Evolutionary conservation across 768 basidiomycete genomes (phyloP).

Genomic region (Trametes gibbosa): DNA sequence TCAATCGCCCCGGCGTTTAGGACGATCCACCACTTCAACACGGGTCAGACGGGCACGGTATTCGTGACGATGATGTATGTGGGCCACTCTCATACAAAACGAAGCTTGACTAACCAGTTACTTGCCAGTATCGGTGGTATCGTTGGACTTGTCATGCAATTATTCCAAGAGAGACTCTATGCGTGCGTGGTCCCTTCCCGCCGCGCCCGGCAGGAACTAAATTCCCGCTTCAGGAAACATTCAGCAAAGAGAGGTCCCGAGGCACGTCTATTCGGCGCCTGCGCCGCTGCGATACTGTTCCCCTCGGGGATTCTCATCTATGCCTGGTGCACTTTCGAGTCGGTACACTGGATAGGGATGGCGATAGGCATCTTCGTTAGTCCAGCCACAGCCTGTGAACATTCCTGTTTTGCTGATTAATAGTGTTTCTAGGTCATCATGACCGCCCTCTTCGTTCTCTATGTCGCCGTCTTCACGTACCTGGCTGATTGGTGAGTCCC

Average conservation of each 20-base stretch:
- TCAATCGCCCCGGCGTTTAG: conserved; percentile 57
- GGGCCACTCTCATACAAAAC: not conserved
- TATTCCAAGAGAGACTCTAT: conserved; percentile 32
- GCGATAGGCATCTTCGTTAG: conserved; percentile 19
- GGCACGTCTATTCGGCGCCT: conserved; percentile 59
- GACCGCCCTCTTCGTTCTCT: conserved; percentile 39
- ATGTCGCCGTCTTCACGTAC: conserved; percentile 45
- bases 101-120: not conserved
- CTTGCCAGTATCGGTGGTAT: conserved; percentile 53
- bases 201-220: not conserved
- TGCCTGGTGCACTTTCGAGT: conserved; percentile 59
- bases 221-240: conserved; percentile 21
- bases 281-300: conserved; percentile 50
- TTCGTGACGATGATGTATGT: conserved; percentile 58
- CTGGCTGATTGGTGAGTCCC: conserved; percentile 49
- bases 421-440: conserved; percentile 35
- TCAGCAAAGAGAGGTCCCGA: conserved; percentile 41
- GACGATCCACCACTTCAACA: conserved; percentile 55
- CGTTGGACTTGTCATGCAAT: conserved; percentile 28
- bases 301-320: conserved; percentile 70
- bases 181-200: conserved; percentile 15
- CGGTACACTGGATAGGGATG: conserved; percentile 65
- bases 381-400: not conserved
- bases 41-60: conserved; percentile 55
- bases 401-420: not conserved